Evolutionary conservation across 371 early-diverging fungal species (phyloP).

Genomic region (Actinomucor elegans): DNA sequence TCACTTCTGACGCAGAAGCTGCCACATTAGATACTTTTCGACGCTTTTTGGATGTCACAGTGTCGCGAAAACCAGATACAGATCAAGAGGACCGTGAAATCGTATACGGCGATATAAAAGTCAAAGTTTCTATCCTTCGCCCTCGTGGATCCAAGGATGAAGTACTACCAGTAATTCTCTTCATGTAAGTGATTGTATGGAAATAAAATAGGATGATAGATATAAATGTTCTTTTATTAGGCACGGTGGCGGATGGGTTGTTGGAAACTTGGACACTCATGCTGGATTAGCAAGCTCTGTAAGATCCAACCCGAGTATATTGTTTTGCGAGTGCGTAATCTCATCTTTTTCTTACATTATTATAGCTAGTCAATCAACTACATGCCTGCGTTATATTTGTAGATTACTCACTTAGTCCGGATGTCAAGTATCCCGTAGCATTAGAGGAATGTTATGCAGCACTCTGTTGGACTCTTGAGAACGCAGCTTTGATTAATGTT

Average conservation of each 20-base stretch:
- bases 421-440: conserved; percentile 29
- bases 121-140: conserved; percentile 11
- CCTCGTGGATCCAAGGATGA: conserved; percentile 10
- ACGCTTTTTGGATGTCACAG: not conserved
- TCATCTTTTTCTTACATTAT: not conserved
- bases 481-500: conserved; percentile 14
- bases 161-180: conserved; percentile 14
- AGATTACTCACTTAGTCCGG: conserved; percentile 20
- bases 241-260: conserved; percentile 19
- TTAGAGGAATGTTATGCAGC: conserved; percentile 33
- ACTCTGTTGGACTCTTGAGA: conserved; percentile 24
- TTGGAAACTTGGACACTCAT: conserved; percentile 6
- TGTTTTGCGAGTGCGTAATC: not conserved
- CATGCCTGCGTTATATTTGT: conserved; percentile 26
- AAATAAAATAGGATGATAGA: not conserved
- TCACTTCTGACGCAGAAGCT: too few species aligned
- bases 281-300: not conserved
- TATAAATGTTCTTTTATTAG: not conserved
- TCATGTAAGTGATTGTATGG: conserved; percentile 6
- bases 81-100: conserved; percentile 13
- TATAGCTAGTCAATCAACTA: conserved; percentile 15
- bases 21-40: too few species aligned
- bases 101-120: not conserved
- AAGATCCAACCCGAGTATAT: conserved; percentile 9
- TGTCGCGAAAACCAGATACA: not conserved